phyloP scores from a whole-genome alignment of 164 flowering plant genomes.

The Berberis thunbergii region DNA sequence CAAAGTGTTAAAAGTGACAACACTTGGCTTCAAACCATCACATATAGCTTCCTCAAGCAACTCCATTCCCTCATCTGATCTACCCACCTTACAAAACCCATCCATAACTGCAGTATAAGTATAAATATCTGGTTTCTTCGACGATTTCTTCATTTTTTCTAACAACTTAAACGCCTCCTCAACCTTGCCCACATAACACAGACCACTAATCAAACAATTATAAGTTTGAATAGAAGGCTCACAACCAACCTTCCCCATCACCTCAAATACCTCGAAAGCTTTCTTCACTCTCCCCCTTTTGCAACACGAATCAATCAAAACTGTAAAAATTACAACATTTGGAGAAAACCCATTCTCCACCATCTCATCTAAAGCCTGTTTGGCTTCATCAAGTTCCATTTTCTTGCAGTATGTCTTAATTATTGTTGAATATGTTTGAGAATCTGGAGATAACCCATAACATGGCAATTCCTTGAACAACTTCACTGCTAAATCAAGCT shows the following conservation, averaged over 20 bases:
- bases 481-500: slow-evolving; percentile 38
- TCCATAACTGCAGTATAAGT: slow-evolving; percentile 72
- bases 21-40: slow-evolving; percentile 51
- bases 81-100: slow-evolving; percentile 88
- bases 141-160: slow-evolving; percentile 36
- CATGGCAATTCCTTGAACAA: slow-evolving; percentile 25
- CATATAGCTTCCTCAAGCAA: slow-evolving; percentile 54
- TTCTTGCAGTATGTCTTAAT: slow-evolving; percentile 42
- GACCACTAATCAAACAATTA: slow-evolving; percentile 73
- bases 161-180: slow-evolving; percentile 64
- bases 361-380: slow-evolving; percentile 37
- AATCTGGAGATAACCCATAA: slow-evolving; percentile 34
- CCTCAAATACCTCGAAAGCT: slow-evolving; percentile 51
- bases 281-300: slow-evolving; percentile 42
- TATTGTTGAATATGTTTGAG: slow-evolving; percentile 41
- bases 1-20: slow-evolving; percentile 62
- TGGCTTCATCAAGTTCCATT: slow-evolving; percentile 37
- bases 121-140: slow-evolving; percentile 50
- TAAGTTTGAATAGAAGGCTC: slow-evolving; percentile 51
- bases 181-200: slow-evolving; percentile 77
- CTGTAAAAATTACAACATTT: slow-evolving; percentile 42
- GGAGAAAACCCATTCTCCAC: slow-evolving; percentile 46
- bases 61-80: slow-evolving; percentile 67
- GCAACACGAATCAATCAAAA: slow-evolving; percentile 46
- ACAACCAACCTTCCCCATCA: slow-evolving; percentile 42